Evolutionary conservation across 2,329 filamentous ascomycete species (phyloP).

Genomic region (Rutstroemia sp.): DNA sequence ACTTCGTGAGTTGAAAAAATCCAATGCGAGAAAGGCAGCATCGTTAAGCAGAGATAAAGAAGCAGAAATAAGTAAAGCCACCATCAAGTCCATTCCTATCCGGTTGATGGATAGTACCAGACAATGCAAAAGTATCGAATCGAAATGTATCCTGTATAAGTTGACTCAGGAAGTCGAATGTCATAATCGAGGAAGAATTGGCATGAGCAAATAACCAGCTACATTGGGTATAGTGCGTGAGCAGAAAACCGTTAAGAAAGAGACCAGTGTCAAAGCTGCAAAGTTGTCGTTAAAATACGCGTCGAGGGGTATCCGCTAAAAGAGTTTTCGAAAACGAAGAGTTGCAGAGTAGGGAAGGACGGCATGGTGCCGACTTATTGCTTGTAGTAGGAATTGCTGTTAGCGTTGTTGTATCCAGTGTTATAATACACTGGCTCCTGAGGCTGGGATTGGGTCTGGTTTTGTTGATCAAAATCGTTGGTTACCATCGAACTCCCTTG

Average conservation of each 20-base stretch:
- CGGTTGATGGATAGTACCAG: too few relatives aligned
- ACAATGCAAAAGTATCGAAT: too few relatives aligned
- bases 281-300: neutral
- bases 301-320: conserved; percentile 4
- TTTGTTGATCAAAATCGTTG: neutral
- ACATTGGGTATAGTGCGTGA: neutral
- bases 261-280: neutral
- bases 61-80: too few relatives aligned
- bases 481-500: neutral
- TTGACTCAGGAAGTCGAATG: neutral
- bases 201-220: neutral
- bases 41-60: too few relatives aligned
- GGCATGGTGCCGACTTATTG: neutral
- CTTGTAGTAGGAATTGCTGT: neutral
- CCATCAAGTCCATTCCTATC: too few relatives aligned
- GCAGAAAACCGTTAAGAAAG: neutral
- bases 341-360: neutral
- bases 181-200: neutral
- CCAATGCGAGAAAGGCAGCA: too few relatives aligned
- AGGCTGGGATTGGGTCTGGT: neutral
- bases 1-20: too few relatives aligned
- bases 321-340: neutral
- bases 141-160: neutral
- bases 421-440: neutral
- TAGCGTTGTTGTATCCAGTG: neutral